These are phyloP conservation scores for Labyrinthula sp. DNA, from an alignment of 352 stramenopile species.

Conservation along the genomic window DNA sequence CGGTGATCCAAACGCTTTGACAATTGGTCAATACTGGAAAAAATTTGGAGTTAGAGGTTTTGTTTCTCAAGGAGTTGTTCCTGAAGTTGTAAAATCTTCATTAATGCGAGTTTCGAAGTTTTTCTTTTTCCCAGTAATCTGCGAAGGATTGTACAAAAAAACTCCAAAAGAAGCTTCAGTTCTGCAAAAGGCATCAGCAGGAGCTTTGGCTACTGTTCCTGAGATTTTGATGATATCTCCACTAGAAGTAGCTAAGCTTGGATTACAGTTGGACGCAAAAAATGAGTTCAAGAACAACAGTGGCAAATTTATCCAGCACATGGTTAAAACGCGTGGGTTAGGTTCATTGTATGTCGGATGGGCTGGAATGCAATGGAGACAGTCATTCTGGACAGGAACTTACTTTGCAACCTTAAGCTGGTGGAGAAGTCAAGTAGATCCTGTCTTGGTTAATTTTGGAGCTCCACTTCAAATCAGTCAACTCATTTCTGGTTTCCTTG, in stretches of 20 bases:
- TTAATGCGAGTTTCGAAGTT: conserved; percentile 35
- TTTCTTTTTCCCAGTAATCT: conserved; percentile 34
- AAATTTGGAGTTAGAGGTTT: conserved; percentile 31
- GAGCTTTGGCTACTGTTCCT: conserved; percentile 30
- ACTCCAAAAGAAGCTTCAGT: conserved; percentile 14
- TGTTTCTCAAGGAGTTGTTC: conserved; percentile 32
- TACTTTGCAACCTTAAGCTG: conserved; percentile 35
- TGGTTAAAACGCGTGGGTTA: conserved; percentile 4
- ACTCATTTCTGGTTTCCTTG: conserved; percentile 32
- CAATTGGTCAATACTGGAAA: conserved; percentile 23
- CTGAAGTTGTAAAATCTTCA: conserved; percentile 32
- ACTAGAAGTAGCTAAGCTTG: conserved; percentile 34
- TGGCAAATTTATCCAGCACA: conserved; percentile 28
- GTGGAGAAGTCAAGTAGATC: conserved; percentile 26
- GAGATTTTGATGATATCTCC: conserved; percentile 35
- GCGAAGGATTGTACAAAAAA: conserved; percentile 26
- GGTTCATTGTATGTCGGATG: conserved; percentile 4
- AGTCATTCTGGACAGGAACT: conserved; percentile 31
- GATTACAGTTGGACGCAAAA: conserved; percentile 31
- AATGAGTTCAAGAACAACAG: conserved; percentile 32
- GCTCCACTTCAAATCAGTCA: conserved; percentile 12
- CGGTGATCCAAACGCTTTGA: conserved; percentile 23
- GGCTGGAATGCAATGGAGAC: conserved; percentile 33
- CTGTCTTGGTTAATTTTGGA: conserved; percentile 15
- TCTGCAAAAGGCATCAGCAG: conserved; percentile 29